Conservation (phyloP, 176 grass and related monocot species). For the Aegilops bicornis region DNA sequence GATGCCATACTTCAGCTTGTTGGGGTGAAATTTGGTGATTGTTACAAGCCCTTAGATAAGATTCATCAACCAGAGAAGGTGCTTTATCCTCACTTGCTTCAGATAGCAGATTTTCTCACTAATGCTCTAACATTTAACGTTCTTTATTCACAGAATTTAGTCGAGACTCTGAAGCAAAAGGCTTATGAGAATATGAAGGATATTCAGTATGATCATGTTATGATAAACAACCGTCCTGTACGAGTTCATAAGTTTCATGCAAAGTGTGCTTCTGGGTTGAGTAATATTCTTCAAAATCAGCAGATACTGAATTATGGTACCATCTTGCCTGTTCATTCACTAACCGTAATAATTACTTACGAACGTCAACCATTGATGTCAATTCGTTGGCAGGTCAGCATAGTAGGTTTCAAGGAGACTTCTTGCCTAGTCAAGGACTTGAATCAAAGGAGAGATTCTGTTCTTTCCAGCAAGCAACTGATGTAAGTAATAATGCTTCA, state of each 20-base stretch:
- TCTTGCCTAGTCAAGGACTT: conserved; percentile 4
- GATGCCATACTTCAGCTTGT: conserved; percentile 52
- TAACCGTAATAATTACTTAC: neutral
- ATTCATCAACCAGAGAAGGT: conserved; percentile 42
- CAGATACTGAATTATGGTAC: conserved; percentile 36
- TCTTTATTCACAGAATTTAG: conserved; percentile 36
- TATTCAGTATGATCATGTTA: conserved; percentile 37
- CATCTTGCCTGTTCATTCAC: neutral
- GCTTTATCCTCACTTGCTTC: neutral
- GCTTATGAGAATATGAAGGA: conserved; percentile 45
- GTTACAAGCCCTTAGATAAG: conserved; percentile 42
- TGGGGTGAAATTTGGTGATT: conserved; percentile 45
- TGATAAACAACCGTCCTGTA: conserved; percentile 45
- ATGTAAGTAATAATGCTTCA: conserved; percentile 35
- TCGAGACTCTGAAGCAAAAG: conserved; percentile 24
- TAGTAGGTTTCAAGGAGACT: neutral
- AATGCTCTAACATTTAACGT: conserved; percentile 15
- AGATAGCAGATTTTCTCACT: neutral
- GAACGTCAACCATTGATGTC: neutral
- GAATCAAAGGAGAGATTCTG: conserved; percentile 4
- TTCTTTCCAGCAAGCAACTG: neutral
- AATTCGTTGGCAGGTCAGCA: conserved; percentile 19
- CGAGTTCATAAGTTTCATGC: conserved; percentile 5
- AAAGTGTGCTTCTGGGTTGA: conserved; percentile 9
- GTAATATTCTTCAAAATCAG: conserved; percentile 18